Evolutionary conservation across 805 yeast species (phyloP), one percentile per base, ranked within the genome.

Genomic region (Cyberlindnera galapagoensis): DNA sequence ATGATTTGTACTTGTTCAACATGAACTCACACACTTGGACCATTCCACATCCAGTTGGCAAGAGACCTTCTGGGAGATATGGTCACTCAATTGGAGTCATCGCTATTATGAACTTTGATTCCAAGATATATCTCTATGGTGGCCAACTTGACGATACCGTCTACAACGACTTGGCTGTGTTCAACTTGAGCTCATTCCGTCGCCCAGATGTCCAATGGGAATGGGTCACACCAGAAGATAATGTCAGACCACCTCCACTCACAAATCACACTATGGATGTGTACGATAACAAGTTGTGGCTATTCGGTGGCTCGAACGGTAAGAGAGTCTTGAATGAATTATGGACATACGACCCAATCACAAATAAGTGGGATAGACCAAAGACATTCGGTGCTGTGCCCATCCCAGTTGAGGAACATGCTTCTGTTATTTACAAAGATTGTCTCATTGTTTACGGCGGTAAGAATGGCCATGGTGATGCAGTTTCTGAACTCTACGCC

Each of bases 231-330:
- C 78, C 87, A 3, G 51, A 57, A 21, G 56, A 64, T n/a, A 51
- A 58, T 31, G 53, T 65, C 9, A 65, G 65, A 27, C 92, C 92
- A 11, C 94, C 95, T 3, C 86, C 94, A 2, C 67, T 94, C 42
- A 76, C 97, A 2, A 87, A 88, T 56, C 98, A 92, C 60, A 70
- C 95, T 4, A 85, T 88, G 83, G 74, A 78, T 15, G 73, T 90
- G 3, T 80, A 71, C 60, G 79, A 82, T 44, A 77, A 80, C 54
- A 79, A 79, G 51, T 64, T 92, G 35, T 90, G 80, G 67, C 64
- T 92, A 9, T 92, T 82, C 61, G 99, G 99, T 39, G 99, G 99
- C 36, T 82, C 86, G 36, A 86, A 85, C 47, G 74, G 80, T 18
- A 75, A 69, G 39, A 69, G 70, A 31, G 71, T 88, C 40, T 74